These are phyloP conservation scores for Apiospora phragmitis DNA, from an alignment of 2,329 filamentous ascomycete species.

Conservation along the genomic window DNA sequence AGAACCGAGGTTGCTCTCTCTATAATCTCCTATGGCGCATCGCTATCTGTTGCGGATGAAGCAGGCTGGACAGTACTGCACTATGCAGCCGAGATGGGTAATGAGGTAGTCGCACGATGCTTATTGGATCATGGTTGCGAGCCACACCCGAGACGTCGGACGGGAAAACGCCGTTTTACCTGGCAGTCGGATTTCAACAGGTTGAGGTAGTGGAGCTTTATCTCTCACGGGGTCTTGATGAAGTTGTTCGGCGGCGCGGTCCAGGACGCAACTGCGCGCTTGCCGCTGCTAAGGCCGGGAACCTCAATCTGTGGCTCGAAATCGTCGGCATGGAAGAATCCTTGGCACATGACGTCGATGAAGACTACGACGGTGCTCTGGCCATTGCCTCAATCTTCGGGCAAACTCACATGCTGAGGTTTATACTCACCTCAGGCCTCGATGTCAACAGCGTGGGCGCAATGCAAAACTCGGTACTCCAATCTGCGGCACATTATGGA, in stretches of 20 bases:
- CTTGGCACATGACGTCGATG: neutral
- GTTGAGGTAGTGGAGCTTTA: neutral
- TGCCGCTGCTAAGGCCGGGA: neutral
- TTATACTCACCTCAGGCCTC: neutral
- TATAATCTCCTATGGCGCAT: neutral
- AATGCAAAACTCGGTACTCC: too few relatives aligned
- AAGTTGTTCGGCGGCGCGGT: neutral
- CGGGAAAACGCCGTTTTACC: neutral
- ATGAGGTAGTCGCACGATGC: neutral
- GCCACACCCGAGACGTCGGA: neutral
- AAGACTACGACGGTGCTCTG: neutral
- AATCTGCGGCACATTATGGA: too few relatives aligned
- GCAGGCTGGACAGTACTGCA: neutral
- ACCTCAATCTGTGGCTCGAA: neutral
- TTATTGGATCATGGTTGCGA: neutral
- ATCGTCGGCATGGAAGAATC: neutral
- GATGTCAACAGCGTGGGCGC: neutral
- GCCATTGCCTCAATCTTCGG: neutral
- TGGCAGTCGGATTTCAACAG: accelerated
- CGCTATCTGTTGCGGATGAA: neutral
- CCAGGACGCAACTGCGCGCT: neutral
- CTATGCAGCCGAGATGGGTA: neutral
- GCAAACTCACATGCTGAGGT: neutral
- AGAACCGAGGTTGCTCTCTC: neutral
- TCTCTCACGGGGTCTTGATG: neutral